Evolutionary conservation across 2,329 filamentous ascomycete species (phyloP).

Genomic region (Aureobasidium sp.): DNA sequence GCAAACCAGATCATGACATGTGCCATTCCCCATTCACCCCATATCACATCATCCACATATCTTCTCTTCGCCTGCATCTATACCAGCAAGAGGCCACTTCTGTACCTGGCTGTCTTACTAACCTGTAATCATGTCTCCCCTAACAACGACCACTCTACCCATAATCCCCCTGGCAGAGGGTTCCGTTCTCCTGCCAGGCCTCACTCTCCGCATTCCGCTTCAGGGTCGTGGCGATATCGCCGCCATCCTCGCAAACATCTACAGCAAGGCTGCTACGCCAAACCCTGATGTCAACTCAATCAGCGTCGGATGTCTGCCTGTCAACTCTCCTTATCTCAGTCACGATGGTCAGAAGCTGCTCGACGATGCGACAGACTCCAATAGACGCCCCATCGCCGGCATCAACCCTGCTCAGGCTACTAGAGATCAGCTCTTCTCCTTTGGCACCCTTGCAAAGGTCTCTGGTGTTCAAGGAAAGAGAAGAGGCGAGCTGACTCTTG

Average conservation of each 20-base stretch:
- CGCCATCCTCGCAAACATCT: conserved; percentile 86
- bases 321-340: conserved; percentile 79
- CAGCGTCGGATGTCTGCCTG: conserved; percentile 87
- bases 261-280: conserved; percentile 74
- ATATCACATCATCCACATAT: conserved; percentile 1
- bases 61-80: background rate
- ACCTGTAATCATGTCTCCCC: conserved; percentile 17
- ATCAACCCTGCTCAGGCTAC: conserved; percentile 47
- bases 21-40: background rate
- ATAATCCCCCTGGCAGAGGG: conserved; percentile 86
- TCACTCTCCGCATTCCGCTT: conserved; percentile 86
- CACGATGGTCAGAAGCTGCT: conserved; percentile 81
- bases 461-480: conserved; percentile 53
- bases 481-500: conserved; percentile 73
- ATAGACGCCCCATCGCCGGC: conserved; percentile 60
- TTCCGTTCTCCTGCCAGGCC: conserved; percentile 85
- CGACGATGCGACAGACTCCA: conserved; percentile 60
- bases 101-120: background rate
- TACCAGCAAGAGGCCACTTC: background rate
- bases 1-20: conserved; percentile 13
- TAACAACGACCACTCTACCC: conserved; percentile 55
- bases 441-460: conserved; percentile 73
- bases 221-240: conserved; percentile 88
- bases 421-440: conserved; percentile 77
- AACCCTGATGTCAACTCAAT: conserved; percentile 73